phyloP scores from a whole-genome alignment of 768 basidiomycete genomes.

The Kwoniella sp. region DNA sequence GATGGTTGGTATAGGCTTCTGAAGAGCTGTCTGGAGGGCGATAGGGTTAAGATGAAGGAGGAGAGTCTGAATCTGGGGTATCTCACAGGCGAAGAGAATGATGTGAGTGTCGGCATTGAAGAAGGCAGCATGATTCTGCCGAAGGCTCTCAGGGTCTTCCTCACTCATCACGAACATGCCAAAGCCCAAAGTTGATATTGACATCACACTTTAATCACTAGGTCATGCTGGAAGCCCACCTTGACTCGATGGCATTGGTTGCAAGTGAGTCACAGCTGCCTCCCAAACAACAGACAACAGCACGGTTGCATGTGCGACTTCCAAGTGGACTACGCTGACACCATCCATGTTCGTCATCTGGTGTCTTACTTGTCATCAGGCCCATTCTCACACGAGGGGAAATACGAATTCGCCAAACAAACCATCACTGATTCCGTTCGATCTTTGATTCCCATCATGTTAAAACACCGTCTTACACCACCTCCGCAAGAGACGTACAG shows the following conservation, averaged over 20 bases:
- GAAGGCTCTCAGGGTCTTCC: no score
- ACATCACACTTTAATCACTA: background rate
- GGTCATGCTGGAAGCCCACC: conserved; percentile 85
- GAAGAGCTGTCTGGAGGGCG: conserved; percentile 71
- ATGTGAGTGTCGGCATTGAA: conserved; percentile 61
- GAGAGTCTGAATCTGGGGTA: conserved; percentile 85
- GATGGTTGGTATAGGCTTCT: conserved; percentile 83
- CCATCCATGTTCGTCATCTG: no score
- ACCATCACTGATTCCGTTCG: conserved; percentile 75
- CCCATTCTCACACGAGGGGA: conserved; percentile 76
- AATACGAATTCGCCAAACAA: conserved; percentile 70
- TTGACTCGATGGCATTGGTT: conserved; percentile 77
- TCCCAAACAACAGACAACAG: no score
- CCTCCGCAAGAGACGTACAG: conserved; percentile 94
- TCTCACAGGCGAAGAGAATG: conserved; percentile 81
- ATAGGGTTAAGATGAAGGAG: conserved; percentile 67
- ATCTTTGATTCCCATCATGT: conserved; percentile 82
- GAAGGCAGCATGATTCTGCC: no score
- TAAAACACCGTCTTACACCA: conserved; percentile 81
- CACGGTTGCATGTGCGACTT: no score
- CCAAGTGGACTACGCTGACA: no score
- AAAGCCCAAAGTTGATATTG: no score
- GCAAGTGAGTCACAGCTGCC: conserved; percentile 57
- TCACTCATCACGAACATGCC: no score
- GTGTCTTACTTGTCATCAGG: no score